Base-by-base conservation (phyloP, 768 basidiomycete genomes). In the Mycena indigotica region DNA sequence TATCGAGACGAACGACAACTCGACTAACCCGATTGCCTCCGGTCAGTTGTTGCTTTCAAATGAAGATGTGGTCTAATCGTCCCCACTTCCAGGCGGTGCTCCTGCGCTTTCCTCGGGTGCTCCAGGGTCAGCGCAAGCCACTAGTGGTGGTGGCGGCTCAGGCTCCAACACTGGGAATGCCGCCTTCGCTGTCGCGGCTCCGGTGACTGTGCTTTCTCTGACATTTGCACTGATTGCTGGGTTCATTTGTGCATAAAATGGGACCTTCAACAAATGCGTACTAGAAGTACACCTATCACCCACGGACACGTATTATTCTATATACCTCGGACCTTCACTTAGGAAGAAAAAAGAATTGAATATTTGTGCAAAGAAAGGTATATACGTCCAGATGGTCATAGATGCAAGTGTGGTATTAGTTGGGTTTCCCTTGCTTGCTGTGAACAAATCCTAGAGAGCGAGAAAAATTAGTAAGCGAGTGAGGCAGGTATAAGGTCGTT, bases 1-100 rank as follows among this genome's bases (percentile, higher is more conserved):
- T 74, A 76, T 91, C 58, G 92, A 95, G 77, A 90, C 89, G 2
- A 89, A 89, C 67, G 75, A 88, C 69, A 94, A 93, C 74, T 60
- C 61, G 26, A 80, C 84, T 25, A 82, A 87, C 66, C 85, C 86
- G 4, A 81, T 81, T 21, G 71, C 76, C 28, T 55, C 58, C 28
- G 58, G 49, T 48, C 2, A 1, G 30, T 49, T 2, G 74, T 87
- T 65, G 84, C 85, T 65, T 74, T 80, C 0, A 71, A 79, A 49
- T 87, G 86, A 0, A 86, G 84, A 2, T 73, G 85, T 17, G 75
- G 87, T 52, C 32, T 35, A 35, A 35, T 35, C 32, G 32, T 35
- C 17, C n/a, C n/a, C 71, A 87, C 29, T 45, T 30, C 30, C 35
- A 67, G 64, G 63, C 48, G 61, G 50, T 17, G 60, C 49, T 45